Conservation (phyloP, 495 filamentous ascomycete species). For the Cudoniella acicularis region DNA sequence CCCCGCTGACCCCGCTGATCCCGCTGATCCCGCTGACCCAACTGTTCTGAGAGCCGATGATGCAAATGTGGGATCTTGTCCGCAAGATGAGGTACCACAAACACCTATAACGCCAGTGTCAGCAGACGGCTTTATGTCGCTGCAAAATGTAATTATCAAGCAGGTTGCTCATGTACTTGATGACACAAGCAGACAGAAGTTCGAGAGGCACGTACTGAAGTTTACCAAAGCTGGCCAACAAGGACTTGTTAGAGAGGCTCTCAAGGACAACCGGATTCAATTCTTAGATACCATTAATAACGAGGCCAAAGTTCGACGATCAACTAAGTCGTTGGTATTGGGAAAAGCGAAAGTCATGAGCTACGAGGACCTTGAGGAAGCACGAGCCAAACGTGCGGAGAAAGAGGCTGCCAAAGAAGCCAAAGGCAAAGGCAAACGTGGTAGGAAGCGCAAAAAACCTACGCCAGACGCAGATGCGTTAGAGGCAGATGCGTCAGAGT, state of each 20-base stretch:
- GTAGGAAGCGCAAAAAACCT: no score
- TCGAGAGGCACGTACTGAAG: slow-evolving; percentile 26
- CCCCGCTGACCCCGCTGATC: no score
- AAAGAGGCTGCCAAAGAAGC: slow-evolving; percentile 6
- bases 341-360: slow-evolving; percentile 29
- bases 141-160: slow-evolving; percentile 29
- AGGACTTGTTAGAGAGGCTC: not conserved
- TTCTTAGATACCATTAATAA: not conserved
- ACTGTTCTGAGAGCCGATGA: not conserved
- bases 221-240: not conserved
- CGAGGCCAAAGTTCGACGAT: not conserved
- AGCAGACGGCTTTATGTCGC: slow-evolving; percentile 4
- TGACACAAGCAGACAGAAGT: slow-evolving; percentile 23
- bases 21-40: not conserved
- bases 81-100: slow-evolving; percentile 16
- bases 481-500: slow-evolving; percentile 26
- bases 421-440: slow-evolving; percentile 1
- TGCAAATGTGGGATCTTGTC: not conserved
- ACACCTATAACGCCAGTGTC: slow-evolving; percentile 20
- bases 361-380: slow-evolving; percentile 31
- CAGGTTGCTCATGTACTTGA: slow-evolving; percentile 24
- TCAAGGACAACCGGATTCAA: not conserved
- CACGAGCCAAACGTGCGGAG: slow-evolving; percentile 28
- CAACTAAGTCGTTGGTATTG: not conserved
- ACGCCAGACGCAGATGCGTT: not conserved